A percentile compares a stretch with the other conserved stretches of the same genome.
Evolutionary conservation across 306 rosid species (phyloP).

Genomic region (Corylus americana): DNA sequence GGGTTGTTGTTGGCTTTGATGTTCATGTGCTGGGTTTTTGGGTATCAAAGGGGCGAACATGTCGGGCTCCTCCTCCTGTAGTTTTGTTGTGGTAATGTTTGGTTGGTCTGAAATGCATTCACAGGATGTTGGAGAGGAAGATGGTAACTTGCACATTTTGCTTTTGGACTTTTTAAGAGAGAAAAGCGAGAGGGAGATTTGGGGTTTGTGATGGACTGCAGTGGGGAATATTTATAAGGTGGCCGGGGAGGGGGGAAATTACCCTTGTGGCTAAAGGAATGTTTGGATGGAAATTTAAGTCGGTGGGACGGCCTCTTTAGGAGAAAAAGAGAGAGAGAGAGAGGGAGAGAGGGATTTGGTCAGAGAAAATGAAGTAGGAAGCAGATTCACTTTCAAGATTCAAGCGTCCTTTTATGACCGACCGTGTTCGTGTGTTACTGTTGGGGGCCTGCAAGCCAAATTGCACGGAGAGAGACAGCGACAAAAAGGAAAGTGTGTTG

Average conservation of each 20-base stretch:
- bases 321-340: too few relatives aligned
- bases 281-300: conserved; percentile 7
- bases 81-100: conserved; percentile 25
- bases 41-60: conserved; percentile 42
- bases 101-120: conserved; percentile 31
- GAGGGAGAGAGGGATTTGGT: too few relatives aligned
- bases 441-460: conserved; percentile 29
- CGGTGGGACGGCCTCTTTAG: background rate
- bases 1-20: conserved; percentile 5
- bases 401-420: conserved; percentile 62
- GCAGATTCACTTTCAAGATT: background rate
- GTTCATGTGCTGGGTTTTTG: conserved; percentile 36
- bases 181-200: conserved; percentile 10
- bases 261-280: too few relatives aligned
- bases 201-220: conserved; percentile 26
- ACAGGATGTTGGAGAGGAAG: conserved; percentile 26
- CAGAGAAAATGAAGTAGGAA: too few relatives aligned
- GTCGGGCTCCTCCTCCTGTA: conserved; percentile 23
- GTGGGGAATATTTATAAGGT: background rate
- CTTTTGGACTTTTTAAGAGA: conserved; percentile 8
- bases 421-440: background rate
- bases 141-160: conserved; percentile 39
- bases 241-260: background rate
- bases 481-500: too few relatives aligned
- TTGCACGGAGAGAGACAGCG: background rate